Percentiles rank a stretch among this genome's conserved stretches.
Evolutionary conservation across 805 yeast species (phyloP).

Genomic region (Yamadazyma insecticola): DNA sequence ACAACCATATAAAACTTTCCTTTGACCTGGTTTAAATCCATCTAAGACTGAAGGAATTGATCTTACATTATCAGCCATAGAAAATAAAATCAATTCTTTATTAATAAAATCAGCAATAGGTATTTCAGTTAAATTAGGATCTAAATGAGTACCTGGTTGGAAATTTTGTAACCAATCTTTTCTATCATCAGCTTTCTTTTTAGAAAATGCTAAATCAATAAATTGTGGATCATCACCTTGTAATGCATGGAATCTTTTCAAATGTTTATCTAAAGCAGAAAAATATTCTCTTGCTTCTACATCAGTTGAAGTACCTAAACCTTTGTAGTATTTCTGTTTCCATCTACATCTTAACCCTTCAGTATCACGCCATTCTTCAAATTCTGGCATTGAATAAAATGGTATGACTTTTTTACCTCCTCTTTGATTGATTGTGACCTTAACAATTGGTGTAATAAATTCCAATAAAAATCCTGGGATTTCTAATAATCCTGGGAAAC

Average conservation of each 20-base stretch:
- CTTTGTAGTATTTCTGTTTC: conserved; percentile 95
- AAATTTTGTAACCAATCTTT: conserved; percentile 94
- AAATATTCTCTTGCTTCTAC: conserved; percentile 87
- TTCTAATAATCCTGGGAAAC: conserved; percentile 88
- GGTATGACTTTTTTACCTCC: conserved; percentile 54
- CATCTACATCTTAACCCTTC: conserved; percentile 74
- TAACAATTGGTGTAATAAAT: conserved; percentile 94
- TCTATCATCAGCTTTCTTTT: conserved; percentile 93
- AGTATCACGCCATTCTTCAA: conserved; percentile 85
- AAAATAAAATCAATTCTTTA: conserved; percentile 88
- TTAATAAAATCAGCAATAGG: conserved; percentile 94
- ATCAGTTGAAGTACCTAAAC: conserved; percentile 91
- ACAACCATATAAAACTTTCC: conserved; percentile 86
- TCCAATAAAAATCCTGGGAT: conserved; percentile 91
- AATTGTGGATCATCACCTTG: conserved; percentile 70
- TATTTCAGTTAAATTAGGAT: conserved; percentile 67
- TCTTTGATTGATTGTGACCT: conserved; percentile 65
- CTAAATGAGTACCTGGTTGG: conserved; percentile 88
- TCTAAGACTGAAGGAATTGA: conserved; percentile 93
- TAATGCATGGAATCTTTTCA: conserved; percentile 78
- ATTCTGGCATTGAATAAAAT: conserved; percentile 94
- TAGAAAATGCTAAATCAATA: conserved; percentile 91
- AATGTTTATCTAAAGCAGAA: conserved; percentile 75
- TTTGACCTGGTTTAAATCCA: conserved; percentile 96
- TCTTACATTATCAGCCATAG: conserved; percentile 94